A percentile compares a stretch with the other conserved stretches of the same genome.
Evolutionary conservation across 2,329 filamentous ascomycete genomes (phyloP).

Genomic region (Alternaria triticina): DNA sequence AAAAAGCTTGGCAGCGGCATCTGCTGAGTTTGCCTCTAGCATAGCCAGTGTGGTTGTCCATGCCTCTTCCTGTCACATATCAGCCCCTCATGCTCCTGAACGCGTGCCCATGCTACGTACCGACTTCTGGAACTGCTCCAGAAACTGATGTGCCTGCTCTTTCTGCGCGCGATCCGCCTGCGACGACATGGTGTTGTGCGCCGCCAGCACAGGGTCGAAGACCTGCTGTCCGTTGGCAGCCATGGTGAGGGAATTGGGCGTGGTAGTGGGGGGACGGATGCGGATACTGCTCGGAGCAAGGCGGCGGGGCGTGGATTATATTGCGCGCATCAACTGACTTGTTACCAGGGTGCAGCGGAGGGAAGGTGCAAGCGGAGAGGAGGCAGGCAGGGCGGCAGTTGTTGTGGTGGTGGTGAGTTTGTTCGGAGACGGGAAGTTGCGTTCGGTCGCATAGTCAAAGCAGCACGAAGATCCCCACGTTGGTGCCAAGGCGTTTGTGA

Average conservation of each 20-base stretch:
- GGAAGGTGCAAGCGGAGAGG: slow-evolving; percentile 5
- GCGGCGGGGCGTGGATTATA: slow-evolving; percentile 34
- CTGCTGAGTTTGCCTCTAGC: slow-evolving; percentile 75
- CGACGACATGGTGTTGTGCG: slow-evolving; percentile 88
- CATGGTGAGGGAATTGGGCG: slow-evolving; percentile 59
- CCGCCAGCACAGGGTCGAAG: slow-evolving; percentile 85
- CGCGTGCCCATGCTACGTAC: slow-evolving; percentile 61
- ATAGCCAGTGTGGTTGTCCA: slow-evolving; percentile 90
- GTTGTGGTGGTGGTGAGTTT: slow-evolving; percentile 24
- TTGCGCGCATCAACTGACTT: slow-evolving; percentile 31
- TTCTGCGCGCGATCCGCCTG: slow-evolving; percentile 82
- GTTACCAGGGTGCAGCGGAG: neutral
- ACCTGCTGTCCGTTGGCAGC: slow-evolving; percentile 71
- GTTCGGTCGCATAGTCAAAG: slow-evolving; percentile 32
- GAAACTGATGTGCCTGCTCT: slow-evolving; percentile 86
- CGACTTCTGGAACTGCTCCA: slow-evolving; percentile 98
- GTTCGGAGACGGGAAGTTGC: slow-evolving; percentile 29
- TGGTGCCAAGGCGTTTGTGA: slow-evolving; percentile 34
- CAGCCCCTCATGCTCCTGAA: slow-evolving; percentile 29
- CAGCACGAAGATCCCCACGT: slow-evolving; percentile 25
- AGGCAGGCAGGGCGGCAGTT: slow-evolving; percentile 1
- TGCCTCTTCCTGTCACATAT: slow-evolving; percentile 72
- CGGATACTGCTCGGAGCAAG: slow-evolving; percentile 33
- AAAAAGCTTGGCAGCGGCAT: slow-evolving; percentile 88
- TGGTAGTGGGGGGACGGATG: slow-evolving; percentile 28